Evolutionary conservation across 2,329 filamentous ascomycete species (phyloP), one percentile per base, ranked within the genome.

Genomic region (Samsoniella hepiali): DNA sequence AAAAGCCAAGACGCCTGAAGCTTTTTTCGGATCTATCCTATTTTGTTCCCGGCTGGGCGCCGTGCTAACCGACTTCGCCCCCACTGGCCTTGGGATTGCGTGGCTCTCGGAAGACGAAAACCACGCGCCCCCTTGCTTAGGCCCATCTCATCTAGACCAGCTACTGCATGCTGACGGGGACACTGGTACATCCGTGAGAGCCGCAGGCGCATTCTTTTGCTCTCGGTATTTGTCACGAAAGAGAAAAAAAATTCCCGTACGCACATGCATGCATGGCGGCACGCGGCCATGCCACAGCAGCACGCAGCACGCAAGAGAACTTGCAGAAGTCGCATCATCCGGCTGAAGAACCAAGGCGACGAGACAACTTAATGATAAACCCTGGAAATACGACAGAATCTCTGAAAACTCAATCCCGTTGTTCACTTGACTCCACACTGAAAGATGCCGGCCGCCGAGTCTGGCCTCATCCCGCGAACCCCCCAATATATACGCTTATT

Each of bases 91-190:
- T 47, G 31, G 11, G 34, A 3, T 8, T 38, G 22, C 7, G 34
- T 38, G 34, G 34, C 34, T 49, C 22, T 49, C 45, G 34, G 5
- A 10, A 38, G 22, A 22, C 22, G 22, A 22, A 22, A 22, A 22
- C 22, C 50, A 22, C 17, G 11, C 1, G 9, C 7, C 7, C 15
- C 7, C 36, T 42, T 42, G 53, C 31, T 8, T 22, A 45, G 31
- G 17, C 36, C 42, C 42, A 45, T 34, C 55, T 45, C 40, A 36
- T 47, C 55, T 55, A 7, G 10, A 0, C 42, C 31, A 27, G 9
- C 55, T 57, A 45, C 40, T 45, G 55, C 55, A 57, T 57, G 55
- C 55, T 57, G 55, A 57, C 40, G 29, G 55, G 5, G 22, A 22
- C 22, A 13, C 31, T 42, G 9, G 54, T 3, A 8, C 38, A 32